Percentiles rank a stretch among this genome's conserved stretches.
phyloP scores from a whole-genome alignment of 306 rosid species.

The Gynostemma pentaphyllum region DNA sequence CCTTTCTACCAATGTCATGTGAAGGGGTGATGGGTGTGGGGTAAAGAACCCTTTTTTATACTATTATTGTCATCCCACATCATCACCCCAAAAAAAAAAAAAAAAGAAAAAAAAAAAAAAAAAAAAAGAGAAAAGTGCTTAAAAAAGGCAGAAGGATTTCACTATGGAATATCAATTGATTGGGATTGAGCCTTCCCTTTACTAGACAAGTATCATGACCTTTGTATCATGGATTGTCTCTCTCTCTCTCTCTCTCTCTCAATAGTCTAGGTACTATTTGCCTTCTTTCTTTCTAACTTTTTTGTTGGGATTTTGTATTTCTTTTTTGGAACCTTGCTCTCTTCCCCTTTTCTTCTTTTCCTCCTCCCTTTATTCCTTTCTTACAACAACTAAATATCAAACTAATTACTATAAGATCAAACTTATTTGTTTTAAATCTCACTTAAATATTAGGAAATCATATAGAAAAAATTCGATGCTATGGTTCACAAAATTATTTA shows the following conservation, averaged over 20 bases:
- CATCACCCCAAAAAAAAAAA: conserved; percentile 18
- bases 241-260: conserved; percentile 20
- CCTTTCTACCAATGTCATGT: conserved; percentile 45
- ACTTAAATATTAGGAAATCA: too few species aligned
- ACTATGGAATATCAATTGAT: conserved; percentile 49
- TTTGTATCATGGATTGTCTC: conserved; percentile 66
- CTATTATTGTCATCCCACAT: conserved; percentile 33
- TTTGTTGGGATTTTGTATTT: not conserved
- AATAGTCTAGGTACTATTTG: conserved; percentile 3
- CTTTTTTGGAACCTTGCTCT: not conserved
- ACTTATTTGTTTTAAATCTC: too few species aligned
- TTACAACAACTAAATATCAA: too few species aligned
- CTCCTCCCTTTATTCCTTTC: too few species aligned
- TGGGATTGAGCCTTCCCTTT: conserved; percentile 58
- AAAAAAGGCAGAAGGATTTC: too few species aligned
- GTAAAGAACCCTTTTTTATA: conserved; percentile 27
- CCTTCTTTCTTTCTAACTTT: conserved; percentile 8
- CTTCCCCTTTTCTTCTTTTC: too few species aligned
- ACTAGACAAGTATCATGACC: conserved; percentile 69
- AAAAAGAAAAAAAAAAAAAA: conserved; percentile 4
- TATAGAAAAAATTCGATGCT: too few species aligned
- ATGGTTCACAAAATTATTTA: too few species aligned
- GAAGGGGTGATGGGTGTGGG: conserved; percentile 68
- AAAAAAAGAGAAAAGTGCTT: conserved; percentile 45
- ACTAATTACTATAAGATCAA: too few species aligned